Evolutionary conservation across 2,329 filamentous ascomycete genomes (phyloP).

Genomic region (Alternaria burnsii): DNA sequence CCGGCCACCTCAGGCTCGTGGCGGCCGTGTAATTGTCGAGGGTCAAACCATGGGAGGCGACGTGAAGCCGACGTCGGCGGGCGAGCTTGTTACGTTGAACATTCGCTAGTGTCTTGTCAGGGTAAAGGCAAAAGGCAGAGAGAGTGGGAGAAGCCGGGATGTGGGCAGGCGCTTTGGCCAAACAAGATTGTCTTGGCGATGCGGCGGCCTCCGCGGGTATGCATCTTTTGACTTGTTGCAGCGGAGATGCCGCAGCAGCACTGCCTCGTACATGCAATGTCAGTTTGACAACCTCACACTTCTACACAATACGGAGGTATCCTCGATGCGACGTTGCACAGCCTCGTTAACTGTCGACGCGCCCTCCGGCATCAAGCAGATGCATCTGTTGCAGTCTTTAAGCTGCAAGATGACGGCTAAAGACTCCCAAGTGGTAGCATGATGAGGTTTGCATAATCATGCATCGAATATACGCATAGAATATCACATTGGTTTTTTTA

Average conservation of each 20-base stretch:
- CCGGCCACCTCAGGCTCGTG: conserved; percentile 23
- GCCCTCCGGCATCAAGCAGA: background rate
- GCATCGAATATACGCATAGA: background rate
- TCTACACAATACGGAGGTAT: background rate
- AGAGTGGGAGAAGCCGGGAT: conserved; percentile 18
- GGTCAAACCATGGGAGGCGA: conserved; percentile 32
- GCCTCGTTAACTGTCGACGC: background rate
- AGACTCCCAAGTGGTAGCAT: background rate
- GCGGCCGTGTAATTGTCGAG: conserved; percentile 36
- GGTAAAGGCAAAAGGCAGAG: conserved; percentile 1
- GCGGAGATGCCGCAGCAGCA: conserved; percentile 14
- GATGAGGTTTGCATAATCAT: background rate
- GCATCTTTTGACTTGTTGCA: conserved; percentile 4
- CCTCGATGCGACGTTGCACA: background rate
- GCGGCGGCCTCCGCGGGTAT: conserved; percentile 7
- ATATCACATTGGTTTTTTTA: background rate
- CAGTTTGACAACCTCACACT: background rate
- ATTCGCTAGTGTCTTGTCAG: conserved; percentile 16
- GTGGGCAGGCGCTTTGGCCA: conserved; percentile 6
- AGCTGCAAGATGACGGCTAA: background rate
- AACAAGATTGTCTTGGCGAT: background rate
- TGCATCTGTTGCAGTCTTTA: background rate
- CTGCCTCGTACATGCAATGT: background rate
- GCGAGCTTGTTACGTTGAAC: conserved; percentile 31
- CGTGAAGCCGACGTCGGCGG: conserved; percentile 24